These are phyloP conservation scores for Perkinsus chesapeaki DNA, from an alignment of 169 alveolate species.

Conservation along the genomic window DNA sequence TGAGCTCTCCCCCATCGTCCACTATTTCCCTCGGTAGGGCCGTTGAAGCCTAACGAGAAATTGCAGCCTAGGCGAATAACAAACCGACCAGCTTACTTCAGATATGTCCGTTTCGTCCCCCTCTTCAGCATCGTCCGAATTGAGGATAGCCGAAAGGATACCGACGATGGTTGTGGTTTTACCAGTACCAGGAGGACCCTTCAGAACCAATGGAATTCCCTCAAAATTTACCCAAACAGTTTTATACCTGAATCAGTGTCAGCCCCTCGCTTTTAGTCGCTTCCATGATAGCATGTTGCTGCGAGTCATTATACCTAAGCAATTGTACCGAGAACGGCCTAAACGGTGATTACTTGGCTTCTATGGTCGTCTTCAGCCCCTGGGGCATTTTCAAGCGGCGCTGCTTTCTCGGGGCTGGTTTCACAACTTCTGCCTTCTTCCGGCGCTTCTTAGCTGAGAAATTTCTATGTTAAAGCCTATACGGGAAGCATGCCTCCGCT, in stretches of 20 bases:
- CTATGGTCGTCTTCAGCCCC: not conserved
- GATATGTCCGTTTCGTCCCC: not conserved
- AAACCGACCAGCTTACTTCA: not conserved
- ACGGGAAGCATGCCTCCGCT: not conserved
- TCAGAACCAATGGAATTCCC: not conserved
- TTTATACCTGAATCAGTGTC: slow-evolving; percentile 48
- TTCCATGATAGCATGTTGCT: slow-evolving; percentile 37
- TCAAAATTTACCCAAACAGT: not conserved
- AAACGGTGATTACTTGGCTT: not conserved
- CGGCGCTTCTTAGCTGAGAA: not conserved
- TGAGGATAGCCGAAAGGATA: slow-evolving; percentile 34
- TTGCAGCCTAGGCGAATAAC: not conserved
- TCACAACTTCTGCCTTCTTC: not conserved
- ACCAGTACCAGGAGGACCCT: slow-evolving; percentile 38
- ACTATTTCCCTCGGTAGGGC: not conserved
- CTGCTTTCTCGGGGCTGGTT: not conserved
- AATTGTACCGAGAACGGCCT: not conserved
- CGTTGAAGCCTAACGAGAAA: not conserved
- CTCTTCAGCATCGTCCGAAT: slow-evolving; percentile 21
- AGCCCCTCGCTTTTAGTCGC: slow-evolving; percentile 40
- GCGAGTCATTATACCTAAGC: slow-evolving; percentile 12
- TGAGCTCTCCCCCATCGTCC: not conserved
- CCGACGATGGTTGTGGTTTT: slow-evolving; percentile 49
- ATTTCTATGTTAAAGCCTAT: not conserved
- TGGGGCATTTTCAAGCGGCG: not conserved